A percentile compares a stretch with the other conserved stretches of the same genome.
phyloP scores from a whole-genome alignment of 306 rosid species.

The Lathyrus tuberosus region DNA sequence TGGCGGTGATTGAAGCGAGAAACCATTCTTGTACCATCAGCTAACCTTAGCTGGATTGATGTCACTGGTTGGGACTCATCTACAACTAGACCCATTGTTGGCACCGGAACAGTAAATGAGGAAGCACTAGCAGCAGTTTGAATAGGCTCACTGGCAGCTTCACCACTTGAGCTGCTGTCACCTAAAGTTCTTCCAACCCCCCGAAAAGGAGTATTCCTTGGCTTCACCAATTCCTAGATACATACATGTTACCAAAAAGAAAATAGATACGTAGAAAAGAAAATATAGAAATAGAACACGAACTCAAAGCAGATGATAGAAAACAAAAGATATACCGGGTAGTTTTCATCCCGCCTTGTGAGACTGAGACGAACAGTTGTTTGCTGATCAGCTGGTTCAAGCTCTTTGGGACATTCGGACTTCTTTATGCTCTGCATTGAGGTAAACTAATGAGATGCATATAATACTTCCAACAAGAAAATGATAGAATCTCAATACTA shows the following conservation, averaged over 20 bases:
- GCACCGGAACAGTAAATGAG: constrained; percentile 54
- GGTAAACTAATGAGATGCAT: constrained; percentile 36
- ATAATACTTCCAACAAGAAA: constrained; percentile 5
- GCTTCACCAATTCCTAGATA: constrained; percentile 72
- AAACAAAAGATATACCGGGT: constrained; percentile 56
- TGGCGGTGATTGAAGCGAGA: constrained; percentile 88
- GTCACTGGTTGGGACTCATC: constrained; percentile 76
- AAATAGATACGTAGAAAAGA: constrained; percentile 6
- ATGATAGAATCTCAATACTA: neutral
- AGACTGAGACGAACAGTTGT: constrained; percentile 73
- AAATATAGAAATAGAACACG: neutral
- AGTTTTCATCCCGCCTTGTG: constrained; percentile 68
- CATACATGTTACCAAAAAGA: constrained; percentile 21
- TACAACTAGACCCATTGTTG: constrained; percentile 66
- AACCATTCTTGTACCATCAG: constrained; percentile 95
- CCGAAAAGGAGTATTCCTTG: constrained; percentile 55
- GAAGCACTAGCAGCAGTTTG: constrained; percentile 43
- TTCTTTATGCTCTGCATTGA: constrained; percentile 79
- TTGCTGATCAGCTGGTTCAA: constrained; percentile 65
- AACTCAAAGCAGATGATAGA: constrained; percentile 21
- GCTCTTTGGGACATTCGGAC: constrained; percentile 89
- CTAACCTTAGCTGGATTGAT: constrained; percentile 88
- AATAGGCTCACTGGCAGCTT: constrained; percentile 46
- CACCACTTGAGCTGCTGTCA: constrained; percentile 45
- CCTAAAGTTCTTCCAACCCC: constrained; percentile 95